Evolutionary conservation across 2,329 filamentous ascomycete genomes (phyloP), one percentile per base, ranked within the genome.

Genomic region (Aureobasidium sp.): DNA sequence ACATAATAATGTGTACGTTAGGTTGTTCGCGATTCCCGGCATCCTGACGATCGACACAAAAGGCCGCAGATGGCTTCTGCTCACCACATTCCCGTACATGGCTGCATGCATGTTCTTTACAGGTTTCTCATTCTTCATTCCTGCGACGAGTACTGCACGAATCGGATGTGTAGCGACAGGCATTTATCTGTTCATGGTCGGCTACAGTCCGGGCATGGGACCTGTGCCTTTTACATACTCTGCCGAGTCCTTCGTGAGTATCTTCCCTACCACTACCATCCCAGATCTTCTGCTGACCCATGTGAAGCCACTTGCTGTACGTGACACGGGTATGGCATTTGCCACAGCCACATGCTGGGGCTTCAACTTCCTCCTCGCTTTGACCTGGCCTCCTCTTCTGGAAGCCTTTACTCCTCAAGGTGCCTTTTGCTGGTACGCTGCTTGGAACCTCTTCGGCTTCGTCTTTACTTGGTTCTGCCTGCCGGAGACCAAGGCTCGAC

Each of bases 391-490:
- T 0, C 70, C 71, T 0, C 61, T 79, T 3, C 64, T 71, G 4
- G 63, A 64, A 1, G 70, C 73, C 0, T 77, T 79, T 54, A 74
- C 67, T 0, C 64, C 69, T 0, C 73, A 76, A 39, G 76, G 76
- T 4, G 76, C 71, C 0, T 79, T 81, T 57, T 71, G 71, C 8
- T 81, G 76, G 71, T 81, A 81, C 61, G 79, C 77, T 0, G 74
- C 68, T 0, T 79, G 77, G 69, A 80, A 79, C 61, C 57, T 79
- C 17, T 71, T 80, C 40, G 77, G 76, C 14, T 51, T 78, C 64
- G 65, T 74, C 58, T 67, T 69, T 62, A 57, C 71, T 65, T 55
- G 76, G 37, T 58, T 62, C 32, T 75, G 74, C 56, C 50, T 74
- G 29, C 71, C 70, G 11, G 71, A 74, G 58, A 74, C 71, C 42